Evolutionary conservation across 1,284 basidiomycete genomes (phyloP).

Genomic region (Bjerkandera adusta): DNA sequence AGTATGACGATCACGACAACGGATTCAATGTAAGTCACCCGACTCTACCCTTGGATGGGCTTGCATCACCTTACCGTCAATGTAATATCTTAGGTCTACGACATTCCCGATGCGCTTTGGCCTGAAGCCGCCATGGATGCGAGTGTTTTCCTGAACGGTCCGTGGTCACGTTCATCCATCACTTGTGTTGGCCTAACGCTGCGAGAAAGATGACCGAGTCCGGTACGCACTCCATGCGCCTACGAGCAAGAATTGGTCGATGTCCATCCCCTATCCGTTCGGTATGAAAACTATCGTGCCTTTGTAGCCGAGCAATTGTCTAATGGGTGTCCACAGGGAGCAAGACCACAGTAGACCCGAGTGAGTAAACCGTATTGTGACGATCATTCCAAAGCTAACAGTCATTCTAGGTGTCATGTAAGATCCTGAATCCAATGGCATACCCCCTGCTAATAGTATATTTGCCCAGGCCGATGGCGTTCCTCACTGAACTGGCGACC

Average conservation of each 20-base stretch:
- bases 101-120: conserved; percentile 50
- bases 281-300: too few species aligned
- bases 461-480: conserved; percentile 20
- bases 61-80: too few species aligned
- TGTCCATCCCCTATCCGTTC: conserved; percentile 16
- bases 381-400: background rate
- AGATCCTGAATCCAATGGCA: too few species aligned
- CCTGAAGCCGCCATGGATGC: conserved; percentile 44
- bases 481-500: conserved; percentile 23
- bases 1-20: too few species aligned
- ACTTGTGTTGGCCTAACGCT: background rate
- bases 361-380: too few species aligned
- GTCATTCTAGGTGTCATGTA: too few species aligned
- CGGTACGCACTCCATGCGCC: conserved; percentile 63
- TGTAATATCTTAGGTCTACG: conserved; percentile 43
- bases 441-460: too few species aligned
- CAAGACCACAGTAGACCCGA: too few species aligned
- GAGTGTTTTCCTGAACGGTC: conserved; percentile 56
- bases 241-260: conserved; percentile 45
- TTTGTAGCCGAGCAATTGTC: too few species aligned
- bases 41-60: background rate
- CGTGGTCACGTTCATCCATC: conserved; percentile 13
- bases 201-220: conserved; percentile 45
- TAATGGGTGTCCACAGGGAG: too few species aligned
- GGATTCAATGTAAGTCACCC: too few species aligned